phyloP scores from a whole-genome alignment of 2,329 filamentous ascomycete genomes.

The Xylariaceae sp. region DNA sequence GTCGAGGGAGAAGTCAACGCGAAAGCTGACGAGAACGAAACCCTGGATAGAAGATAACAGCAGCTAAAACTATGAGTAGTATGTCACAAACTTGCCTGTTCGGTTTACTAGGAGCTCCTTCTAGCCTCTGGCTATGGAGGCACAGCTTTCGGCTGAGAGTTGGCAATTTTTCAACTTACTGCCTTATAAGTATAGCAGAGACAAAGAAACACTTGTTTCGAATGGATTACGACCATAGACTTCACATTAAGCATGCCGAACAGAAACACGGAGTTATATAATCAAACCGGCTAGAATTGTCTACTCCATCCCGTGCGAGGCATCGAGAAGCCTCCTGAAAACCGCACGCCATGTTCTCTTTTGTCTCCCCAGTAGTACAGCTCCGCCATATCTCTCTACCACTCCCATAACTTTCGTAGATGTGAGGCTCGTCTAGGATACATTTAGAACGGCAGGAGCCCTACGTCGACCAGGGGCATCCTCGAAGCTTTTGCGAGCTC shows the following conservation, averaged over 20 bases:
- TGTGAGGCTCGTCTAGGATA: conserved; percentile 59
- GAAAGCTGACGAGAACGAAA: not conserved
- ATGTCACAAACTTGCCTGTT: not conserved
- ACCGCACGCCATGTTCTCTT: conserved; percentile 55
- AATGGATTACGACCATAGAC: conserved; percentile 22
- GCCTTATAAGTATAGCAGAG: conserved; percentile 3
- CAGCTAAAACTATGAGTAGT: conserved; percentile 1
- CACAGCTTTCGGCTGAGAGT: no score
- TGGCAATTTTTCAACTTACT: not conserved
- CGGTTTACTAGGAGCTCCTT: not conserved
- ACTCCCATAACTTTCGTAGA: conserved; percentile 60
- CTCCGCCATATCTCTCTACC: conserved; percentile 56
- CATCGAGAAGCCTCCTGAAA: conserved; percentile 57
- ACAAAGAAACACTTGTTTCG: not conserved
- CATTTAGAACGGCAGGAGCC: conserved; percentile 52
- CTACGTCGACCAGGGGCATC: conserved; percentile 51
- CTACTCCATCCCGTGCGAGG: conserved; percentile 52
- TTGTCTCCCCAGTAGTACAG: conserved; percentile 48
- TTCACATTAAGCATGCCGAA: conserved; percentile 42
- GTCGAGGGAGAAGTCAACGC: conserved; percentile 17
- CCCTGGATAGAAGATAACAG: conserved; percentile 10
- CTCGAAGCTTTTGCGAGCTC: conserved; percentile 50
- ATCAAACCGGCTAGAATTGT: conserved; percentile 60
- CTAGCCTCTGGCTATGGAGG: not conserved
- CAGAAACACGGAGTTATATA: conserved; percentile 60